These are phyloP conservation scores for Hymenoscyphus albidus DNA, from an alignment of 2,329 filamentous ascomycete genomes.

Conservation along the genomic window DNA sequence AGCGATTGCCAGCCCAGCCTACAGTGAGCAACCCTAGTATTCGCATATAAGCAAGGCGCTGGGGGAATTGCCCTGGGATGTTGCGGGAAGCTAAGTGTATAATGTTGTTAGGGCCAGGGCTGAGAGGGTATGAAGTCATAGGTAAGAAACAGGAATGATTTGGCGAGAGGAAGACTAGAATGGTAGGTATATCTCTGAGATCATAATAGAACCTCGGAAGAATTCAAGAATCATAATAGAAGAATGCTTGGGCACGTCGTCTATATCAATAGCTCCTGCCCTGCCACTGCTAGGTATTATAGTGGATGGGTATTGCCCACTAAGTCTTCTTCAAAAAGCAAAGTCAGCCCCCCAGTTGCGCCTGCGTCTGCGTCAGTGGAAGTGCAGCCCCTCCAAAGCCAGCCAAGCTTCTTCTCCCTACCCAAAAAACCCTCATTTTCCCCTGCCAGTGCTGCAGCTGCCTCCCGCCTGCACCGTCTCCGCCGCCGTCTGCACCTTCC, in stretches of 20 bases:
- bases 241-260: neutral
- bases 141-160: neutral
- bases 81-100: neutral
- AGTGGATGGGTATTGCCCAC: neutral
- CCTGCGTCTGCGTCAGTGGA: neutral
- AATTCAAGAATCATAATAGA: neutral
- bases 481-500: neutral
- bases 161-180: neutral
- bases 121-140: neutral
- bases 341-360: too few species aligned
- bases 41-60: neutral
- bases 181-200: neutral
- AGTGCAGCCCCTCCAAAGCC: neutral
- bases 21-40: neutral
- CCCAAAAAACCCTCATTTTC: neutral
- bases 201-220: neutral
- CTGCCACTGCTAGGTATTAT: neutral
- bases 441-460: neutral
- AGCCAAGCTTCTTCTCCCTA: neutral
- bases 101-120: neutral
- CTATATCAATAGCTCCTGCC: neutral
- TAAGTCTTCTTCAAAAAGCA: neutral
- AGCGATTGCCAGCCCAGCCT: neutral
- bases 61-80: neutral
- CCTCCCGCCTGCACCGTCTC: neutral